These are phyloP conservation scores for Kwoniella sp. DNA, from an alignment of 768 basidiomycete species.

Conservation along the genomic window DNA sequence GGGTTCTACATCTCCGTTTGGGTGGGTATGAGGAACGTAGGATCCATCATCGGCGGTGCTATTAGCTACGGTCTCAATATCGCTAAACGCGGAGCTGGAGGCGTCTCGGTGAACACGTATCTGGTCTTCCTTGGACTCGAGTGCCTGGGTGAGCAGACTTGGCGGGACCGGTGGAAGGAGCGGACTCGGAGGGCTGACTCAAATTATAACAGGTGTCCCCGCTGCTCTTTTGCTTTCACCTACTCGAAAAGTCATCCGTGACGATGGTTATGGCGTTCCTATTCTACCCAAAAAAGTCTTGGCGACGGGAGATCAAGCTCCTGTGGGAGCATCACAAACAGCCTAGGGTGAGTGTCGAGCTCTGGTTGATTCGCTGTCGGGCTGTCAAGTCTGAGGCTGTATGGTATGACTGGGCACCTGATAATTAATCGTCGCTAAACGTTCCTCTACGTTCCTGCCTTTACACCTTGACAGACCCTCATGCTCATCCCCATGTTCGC, in stretches of 20 bases:
- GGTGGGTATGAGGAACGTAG: conserved; percentile 17
- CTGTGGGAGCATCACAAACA: conserved; percentile 15
- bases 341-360: conserved; percentile 7
- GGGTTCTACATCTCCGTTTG: conserved; percentile 18
- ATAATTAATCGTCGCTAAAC: too few relatives aligned
- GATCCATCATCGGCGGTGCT: conserved; percentile 14
- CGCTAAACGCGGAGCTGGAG: conserved; percentile 1
- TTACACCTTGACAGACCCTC: conserved; percentile 5
- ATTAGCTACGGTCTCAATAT: conserved; percentile 11
- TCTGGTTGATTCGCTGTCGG: too few relatives aligned
- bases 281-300: background rate
- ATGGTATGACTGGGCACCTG: too few relatives aligned
- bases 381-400: too few relatives aligned
- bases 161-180: background rate
- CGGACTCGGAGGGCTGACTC: background rate
- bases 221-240: conserved; percentile 3
- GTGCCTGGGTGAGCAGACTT: conserved; percentile 4
- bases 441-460: too few relatives aligned
- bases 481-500: conserved; percentile 7
- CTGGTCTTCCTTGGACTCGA: conserved; percentile 9
- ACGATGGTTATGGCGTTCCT: conserved; percentile 10
- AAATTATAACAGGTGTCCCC: conserved; percentile 2
- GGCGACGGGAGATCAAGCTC: conserved; percentile 9
- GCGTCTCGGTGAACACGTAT: conserved; percentile 12
- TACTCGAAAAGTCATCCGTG: conserved; percentile 8